Base-by-base conservation (phyloP, 768 basidiomycete genomes). In the Pisolithus tinctorius region DNA sequence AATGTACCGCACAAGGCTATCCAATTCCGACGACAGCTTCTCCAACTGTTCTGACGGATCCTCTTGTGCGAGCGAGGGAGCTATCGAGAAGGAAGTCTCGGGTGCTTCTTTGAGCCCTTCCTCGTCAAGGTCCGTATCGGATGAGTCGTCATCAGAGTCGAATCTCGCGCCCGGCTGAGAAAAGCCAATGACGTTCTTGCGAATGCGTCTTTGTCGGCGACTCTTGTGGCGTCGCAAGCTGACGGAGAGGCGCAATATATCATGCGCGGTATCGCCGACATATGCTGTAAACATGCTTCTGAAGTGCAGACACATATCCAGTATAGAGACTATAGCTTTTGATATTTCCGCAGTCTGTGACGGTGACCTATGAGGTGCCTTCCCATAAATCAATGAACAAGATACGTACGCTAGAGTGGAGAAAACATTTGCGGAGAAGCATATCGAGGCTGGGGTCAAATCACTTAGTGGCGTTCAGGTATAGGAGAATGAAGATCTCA, bases 231-330 rank as follows among this genome's bases (percentile, higher is more conserved):
- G 73, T 50, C 73, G 77, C 51, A 81, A 72, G 47, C 69, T 73
- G 48, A 80, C 70, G n/a, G 76, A 81, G 34, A 72, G 75, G 43
- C 71, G 74, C 4, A 70, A 72, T 37, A 71, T 67, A 51, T 85
- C 85, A 48, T 78, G 80, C 1, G 81, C 83, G 2, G 76, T 76
- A 54, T 84, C 77, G 2, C 82, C 82, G 13, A 77, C 76, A 58
- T 82, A 81, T 0, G 80, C 67, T 20, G 77, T 67, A 58, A 88
- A 86, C 47, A 78, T 70, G 43, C 81, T 76, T 53, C 77, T 79
- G 64, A 91, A 91, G 58, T 81, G 78, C 4, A 91, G 68, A 36
- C 79, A 76, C 73, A 89, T 82, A 64, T 92, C 87, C 26, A 91
- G 71, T 52, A 89, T 76, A 7, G 82, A 81, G 20, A 85, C 55